These are phyloP conservation scores for Pyrus bretschneideri DNA, from an alignment of 306 rosid genomes.

Conservation along the genomic window DNA sequence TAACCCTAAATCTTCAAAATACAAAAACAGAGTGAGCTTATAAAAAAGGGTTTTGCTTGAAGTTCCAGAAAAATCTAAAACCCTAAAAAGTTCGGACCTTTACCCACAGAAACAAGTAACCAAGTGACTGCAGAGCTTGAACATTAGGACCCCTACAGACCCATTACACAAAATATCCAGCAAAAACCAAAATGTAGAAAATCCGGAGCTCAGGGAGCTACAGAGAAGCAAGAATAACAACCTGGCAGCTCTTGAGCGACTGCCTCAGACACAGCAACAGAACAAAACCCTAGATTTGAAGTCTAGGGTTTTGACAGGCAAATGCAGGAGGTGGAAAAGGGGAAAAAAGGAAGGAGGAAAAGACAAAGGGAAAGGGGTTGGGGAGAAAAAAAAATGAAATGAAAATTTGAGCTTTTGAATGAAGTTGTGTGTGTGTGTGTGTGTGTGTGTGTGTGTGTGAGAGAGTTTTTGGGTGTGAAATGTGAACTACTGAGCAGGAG, in stretches of 20 bases:
- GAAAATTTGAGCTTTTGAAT: conserved; percentile 41
- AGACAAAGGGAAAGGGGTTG: background rate
- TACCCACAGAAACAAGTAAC: conserved; percentile 1
- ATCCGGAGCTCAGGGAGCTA: conserved; percentile 18
- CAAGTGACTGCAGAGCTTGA: conserved; percentile 19
- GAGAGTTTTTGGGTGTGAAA: conserved; percentile 23
- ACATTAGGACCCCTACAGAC: conserved; percentile 13
- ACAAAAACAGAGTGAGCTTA: conserved; percentile 4
- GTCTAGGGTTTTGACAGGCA: conserved; percentile 69
- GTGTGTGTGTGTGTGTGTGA: no score
- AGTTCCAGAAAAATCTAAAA: conserved; percentile 15
- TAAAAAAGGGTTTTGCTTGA: conserved; percentile 24
- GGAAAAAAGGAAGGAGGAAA: conserved; percentile 13
- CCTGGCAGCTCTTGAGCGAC: conserved; percentile 15
- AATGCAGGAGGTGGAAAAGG: conserved; percentile 45
- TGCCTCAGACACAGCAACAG: conserved; percentile 19
- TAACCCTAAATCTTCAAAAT: conserved; percentile 23
- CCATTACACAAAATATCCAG: conserved; percentile 11
- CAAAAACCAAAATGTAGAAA: conserved; percentile 37
- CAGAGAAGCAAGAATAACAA: conserved; percentile 10
- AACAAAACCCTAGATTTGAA: conserved; percentile 78
- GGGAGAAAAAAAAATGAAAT: conserved; percentile 27
- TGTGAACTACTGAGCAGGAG: background rate
- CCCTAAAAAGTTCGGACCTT: conserved; percentile 20
- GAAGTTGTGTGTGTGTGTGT: conserved; percentile 16